These are phyloP conservation scores for Phylloboletellus chloephorus DNA, from an alignment of 1,284 basidiomycete species.

Conservation along the genomic window DNA sequence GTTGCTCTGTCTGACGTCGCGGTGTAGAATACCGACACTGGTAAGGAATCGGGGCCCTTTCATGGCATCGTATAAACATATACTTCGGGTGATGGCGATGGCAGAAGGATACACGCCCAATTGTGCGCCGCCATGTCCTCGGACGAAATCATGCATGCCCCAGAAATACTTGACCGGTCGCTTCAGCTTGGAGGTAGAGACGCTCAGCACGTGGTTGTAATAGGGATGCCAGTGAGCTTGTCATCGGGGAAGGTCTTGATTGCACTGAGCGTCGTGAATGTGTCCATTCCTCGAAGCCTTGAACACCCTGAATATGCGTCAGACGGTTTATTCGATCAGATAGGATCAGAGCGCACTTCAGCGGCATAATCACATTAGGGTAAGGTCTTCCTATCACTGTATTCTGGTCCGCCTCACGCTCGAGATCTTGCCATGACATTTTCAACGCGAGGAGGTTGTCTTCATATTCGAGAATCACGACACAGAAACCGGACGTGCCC, in stretches of 20 bases:
- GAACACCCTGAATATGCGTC: not conserved
- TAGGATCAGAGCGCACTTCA: not conserved
- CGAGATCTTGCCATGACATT: slow-evolving; percentile 11
- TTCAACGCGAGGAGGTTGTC: slow-evolving; percentile 1
- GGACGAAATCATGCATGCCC: slow-evolving; percentile 14
- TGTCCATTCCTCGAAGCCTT: not conserved
- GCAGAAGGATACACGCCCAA: slow-evolving; percentile 1
- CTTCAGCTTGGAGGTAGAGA: slow-evolving; percentile 2
- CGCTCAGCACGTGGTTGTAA: slow-evolving; percentile 2
- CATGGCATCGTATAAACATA: no score
- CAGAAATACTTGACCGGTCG: slow-evolving; percentile 14
- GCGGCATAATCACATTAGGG: slow-evolving; percentile 3
- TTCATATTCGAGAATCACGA: not conserved
- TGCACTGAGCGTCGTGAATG: slow-evolving; percentile 1
- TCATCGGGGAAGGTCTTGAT: slow-evolving; percentile 3
- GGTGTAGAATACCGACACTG: not conserved
- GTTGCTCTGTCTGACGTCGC: slow-evolving; percentile 5
- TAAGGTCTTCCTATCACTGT: not conserved
- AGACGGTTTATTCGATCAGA: not conserved
- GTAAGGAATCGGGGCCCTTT: slow-evolving; percentile 1
- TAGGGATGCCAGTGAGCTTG: not conserved
- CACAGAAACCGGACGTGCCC: slow-evolving; percentile 7
- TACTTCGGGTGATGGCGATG: no score
- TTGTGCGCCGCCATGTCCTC: slow-evolving; percentile 9
- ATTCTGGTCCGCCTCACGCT: not conserved